phyloP scores from a whole-genome alignment of 768 basidiomycete species.

The Tulasnella sp. region DNA sequence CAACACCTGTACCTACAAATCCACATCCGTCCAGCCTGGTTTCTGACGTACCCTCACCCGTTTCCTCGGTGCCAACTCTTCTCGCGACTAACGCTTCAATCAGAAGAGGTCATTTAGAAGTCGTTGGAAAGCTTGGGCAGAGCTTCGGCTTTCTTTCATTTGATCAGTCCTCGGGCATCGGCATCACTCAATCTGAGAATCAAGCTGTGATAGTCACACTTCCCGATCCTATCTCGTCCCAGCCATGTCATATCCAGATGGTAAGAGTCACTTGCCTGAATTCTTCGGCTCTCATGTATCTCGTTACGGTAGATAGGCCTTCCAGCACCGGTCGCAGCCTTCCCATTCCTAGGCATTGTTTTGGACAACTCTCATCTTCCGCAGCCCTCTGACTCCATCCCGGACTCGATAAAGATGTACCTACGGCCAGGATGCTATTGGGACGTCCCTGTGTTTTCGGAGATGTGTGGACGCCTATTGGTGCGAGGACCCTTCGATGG shows the following conservation, averaged over 20 bases:
- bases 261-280: background rate
- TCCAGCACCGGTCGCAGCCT: background rate
- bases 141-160: background rate
- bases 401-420: no score
- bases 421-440: no score
- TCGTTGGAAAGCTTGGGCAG: background rate
- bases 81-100: background rate
- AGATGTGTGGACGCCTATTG: no score
- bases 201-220: background rate
- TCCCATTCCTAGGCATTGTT: no score
- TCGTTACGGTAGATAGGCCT: background rate
- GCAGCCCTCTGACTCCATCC: no score
- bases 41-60: background rate
- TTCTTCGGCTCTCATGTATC: background rate
- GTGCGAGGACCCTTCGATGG: background rate
- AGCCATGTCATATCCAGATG: background rate
- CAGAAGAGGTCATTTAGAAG: background rate
- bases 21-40: no score
- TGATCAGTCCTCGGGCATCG: background rate
- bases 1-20: background rate
- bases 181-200: background rate
- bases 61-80: no score
- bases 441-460: no score
- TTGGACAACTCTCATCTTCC: no score
- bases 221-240: background rate